phyloP scores from a whole-genome alignment of 768 basidiomycete species.

The Suillus placidus region DNA sequence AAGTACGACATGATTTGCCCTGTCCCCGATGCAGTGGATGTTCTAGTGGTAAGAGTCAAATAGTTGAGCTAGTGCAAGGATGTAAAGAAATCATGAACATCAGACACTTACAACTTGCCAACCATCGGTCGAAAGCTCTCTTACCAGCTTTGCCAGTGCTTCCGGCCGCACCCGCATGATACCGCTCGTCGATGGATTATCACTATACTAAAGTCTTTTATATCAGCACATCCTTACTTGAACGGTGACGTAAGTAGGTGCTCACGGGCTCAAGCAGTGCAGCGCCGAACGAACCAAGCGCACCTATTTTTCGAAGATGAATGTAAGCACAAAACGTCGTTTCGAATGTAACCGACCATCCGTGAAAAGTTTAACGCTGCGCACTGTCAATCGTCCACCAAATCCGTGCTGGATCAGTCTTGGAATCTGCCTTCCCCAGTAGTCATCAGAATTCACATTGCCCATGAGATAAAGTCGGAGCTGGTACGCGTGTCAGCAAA shows the following conservation, averaged over 20 bases:
- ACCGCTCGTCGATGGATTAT: constrained; percentile 72
- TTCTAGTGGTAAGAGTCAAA: constrained; percentile 53
- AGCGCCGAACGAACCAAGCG: constrained; percentile 91
- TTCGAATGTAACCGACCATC: constrained; percentile 56
- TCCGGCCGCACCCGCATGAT: constrained; percentile 64
- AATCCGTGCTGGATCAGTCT: constrained; percentile 60
- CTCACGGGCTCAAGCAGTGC: constrained; percentile 72
- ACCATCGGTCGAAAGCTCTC: constrained; percentile 67
- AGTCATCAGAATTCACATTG: constrained; percentile 49
- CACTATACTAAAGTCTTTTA: constrained; percentile 55
- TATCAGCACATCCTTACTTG: not conserved
- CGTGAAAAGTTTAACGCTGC: constrained; percentile 72
- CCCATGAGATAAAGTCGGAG: constrained; percentile 69
- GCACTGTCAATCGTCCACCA: constrained; percentile 54
- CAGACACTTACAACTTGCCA: constrained; percentile 77
- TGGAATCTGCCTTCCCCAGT: constrained; percentile 69
- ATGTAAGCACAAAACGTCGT: not conserved
- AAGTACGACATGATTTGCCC: constrained; percentile 80
- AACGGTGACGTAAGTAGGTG: not conserved
- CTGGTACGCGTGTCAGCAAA: constrained; percentile 30
- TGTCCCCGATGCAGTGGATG: constrained; percentile 87
- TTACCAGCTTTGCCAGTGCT: constrained; percentile 54
- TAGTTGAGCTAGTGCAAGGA: not conserved
- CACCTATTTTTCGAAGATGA: constrained; percentile 53
- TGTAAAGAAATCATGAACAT: not conserved